Base-by-base conservation (phyloP, 306 rosid genomes). In the Lathyrus oleraceus region DNA sequence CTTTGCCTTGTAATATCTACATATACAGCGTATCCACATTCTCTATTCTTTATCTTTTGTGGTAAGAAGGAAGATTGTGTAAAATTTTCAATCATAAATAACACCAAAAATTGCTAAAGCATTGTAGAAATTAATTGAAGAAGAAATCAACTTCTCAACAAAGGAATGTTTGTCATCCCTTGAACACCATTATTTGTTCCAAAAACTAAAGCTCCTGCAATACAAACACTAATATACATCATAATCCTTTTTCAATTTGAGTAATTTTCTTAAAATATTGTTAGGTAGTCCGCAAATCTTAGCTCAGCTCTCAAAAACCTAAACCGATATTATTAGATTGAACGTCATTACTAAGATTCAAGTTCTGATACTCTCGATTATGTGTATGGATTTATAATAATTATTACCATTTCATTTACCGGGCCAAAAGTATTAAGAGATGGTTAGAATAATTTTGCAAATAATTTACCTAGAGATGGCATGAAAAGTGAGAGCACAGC, bases 381-480 rank as follows among this genome's bases (percentile, higher is more conserved):
- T 30, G 9, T 32, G 10, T 35, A 0, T 35, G 10, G 7, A 8
- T 35, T 35, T 35, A 0, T 35, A 1, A 0, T 35, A 5, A 2
- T 6, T 32, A 32, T 32, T 1, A 23, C 3, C 3, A 1, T 2
- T 23, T 25, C 4, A 0, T 25, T 0, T 25, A 3, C 4, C 4
- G 28, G 0, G 1, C 30, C 30, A 6, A 32, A 35, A 35, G 7
- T 27, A 6, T 27, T 1, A 13, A 57, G 12, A 17, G 10, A 23
- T 54, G 0, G 1, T 0, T 1, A 13, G 39, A 57, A 14, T 13
- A 28, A 14, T 6, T 57, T 21, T 21, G 15, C 16, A 5, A 11
- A 53, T 64, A 47, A 35, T 43, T 43, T 82, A 91, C 97, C 96
- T 16, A 91, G 84, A 0, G 96, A 63, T 20, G 97, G 97, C 96